Percentiles rank a stretch among this genome's conserved stretches.
phyloP scores from a whole-genome alignment of 495 filamentous ascomycete species.

The Talaromyces adpressus region DNA sequence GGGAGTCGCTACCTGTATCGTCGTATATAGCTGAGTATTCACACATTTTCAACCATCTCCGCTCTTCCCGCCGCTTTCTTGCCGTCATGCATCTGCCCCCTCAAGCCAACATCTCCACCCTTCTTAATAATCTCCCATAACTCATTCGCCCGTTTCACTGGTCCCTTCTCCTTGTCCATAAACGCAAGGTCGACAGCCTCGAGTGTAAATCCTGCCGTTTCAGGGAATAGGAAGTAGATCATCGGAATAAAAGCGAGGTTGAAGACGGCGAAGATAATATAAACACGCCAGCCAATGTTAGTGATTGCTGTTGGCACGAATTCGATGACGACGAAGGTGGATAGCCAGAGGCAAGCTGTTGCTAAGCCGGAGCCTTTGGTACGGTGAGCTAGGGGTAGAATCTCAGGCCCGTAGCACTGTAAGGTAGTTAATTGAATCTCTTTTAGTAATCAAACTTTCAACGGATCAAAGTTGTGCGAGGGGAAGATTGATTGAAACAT shows the following conservation, averaged over 20 bases:
- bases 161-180: conserved; percentile 9
- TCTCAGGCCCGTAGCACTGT: conserved; percentile 16
- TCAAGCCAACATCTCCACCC: conserved; percentile 11
- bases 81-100: conserved; percentile 6
- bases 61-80: not conserved
- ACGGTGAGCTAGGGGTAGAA: conserved; percentile 16
- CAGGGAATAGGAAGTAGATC: conserved; percentile 24
- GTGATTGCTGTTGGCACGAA: conserved; percentile 15
- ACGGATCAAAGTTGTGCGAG: no score
- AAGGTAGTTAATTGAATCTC: no score
- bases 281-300: conserved; percentile 23
- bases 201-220: conserved; percentile 21
- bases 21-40: not conserved
- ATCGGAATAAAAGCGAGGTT: conserved; percentile 29
- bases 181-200: conserved; percentile 22
- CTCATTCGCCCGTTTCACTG: conserved; percentile 14
- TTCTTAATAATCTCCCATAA: conserved; percentile 9
- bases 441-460: not conserved
- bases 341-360: conserved; percentile 14
- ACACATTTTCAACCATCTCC: conserved; percentile 2
- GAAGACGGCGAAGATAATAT: conserved; percentile 31
- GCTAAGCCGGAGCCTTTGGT: conserved; percentile 16
- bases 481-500: not conserved
- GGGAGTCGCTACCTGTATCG: not conserved
- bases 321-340: conserved; percentile 19